Base-by-base conservation (phyloP, 2,329 filamentous ascomycete species). In the Daldinia eschscholtzii region DNA sequence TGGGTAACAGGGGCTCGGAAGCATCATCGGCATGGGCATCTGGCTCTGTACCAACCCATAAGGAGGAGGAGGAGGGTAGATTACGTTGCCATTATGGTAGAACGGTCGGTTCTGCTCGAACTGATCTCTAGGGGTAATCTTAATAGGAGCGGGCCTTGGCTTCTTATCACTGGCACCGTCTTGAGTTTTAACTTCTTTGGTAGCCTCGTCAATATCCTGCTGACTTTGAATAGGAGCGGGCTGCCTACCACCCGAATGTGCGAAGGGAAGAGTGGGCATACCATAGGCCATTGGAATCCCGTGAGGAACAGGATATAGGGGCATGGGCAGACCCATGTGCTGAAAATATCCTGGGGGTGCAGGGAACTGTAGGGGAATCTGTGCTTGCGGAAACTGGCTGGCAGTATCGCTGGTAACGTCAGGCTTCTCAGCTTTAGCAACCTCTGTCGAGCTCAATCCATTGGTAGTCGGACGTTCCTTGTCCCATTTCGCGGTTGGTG, bases 401-500 rank as follows among this genome's bases (percentile, higher is more conserved):
- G 61, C 65, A 41, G 61, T 18, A 20, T 44, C 53, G 30, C 61
- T 61, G 50, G 57, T 65, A 30, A 64, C 52, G 4, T 67, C 59
- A 20, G 61, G 20, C 52, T 71, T 73, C 13, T 48, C 57, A 20
- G 73, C 71, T 42, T 74, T 78, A n/a, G 64, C 39, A 9, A 66
- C 26, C 28, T 80, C 79, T 1, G 65, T 18, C 6, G 59, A 33
- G 4, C 73, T 70, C 35, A 76, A 68, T n/a, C 20, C 64, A 13
- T 79, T 77, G 33, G 64, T 57, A 1, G 67, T 62, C 10, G 69
- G 59, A 50, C 73, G 81, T 33, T 87, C 85, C 64, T 81, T 85
- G 61, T 79, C 72, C 77, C 82, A 83, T 76, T 88, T 89, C 5
- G 82, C 75, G 3, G 84, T 84, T 2, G 86, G 86, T 7, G 87